Base-by-base conservation (phyloP, 768 basidiomycete species). In the Suillus decipiens region DNA sequence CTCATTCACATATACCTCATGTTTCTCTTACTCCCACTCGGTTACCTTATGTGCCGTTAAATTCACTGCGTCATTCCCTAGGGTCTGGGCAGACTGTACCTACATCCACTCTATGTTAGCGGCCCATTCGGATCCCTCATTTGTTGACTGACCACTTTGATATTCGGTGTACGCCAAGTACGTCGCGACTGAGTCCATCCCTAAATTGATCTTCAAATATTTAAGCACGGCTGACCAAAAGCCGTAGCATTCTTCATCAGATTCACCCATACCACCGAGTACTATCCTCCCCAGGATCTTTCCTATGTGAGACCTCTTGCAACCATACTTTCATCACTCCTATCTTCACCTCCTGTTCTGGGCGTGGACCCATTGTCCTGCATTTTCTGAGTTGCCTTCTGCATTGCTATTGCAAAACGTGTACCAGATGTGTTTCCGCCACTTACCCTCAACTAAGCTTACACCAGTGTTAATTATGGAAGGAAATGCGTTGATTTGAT, bases 401-500 rank as follows among this genome's bases (percentile, higher is more conserved):
- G 91, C n/a, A 47, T 83, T n/a, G 84, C 92, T 43, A 90, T 94
- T 68, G 92, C 95, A 5, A 82, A 88, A 69, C 82, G 84, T 64
- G 71, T 93, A 34, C 84, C 87, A 9, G 86, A 89, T 58, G 83
- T 86, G 0, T 76, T 93, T 8, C 86, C 87, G 34, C 76, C 77
- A 2, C 76, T 96, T 59, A 81, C 89, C 0, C 64, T 93, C 33
- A 90, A 92, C 45, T 86, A 92, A 70, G 93, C 88, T 0, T 97
- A 92, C 76, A 73, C 83, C 28, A 95, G 92, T 24, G 89, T 97
- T 0, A 90, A 95, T 73, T 92, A 89, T 66, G 93, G 92, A 41
- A 94, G 96, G 78, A 96, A 96, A 76, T 93, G 92, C n/a, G 88
- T 84, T 50, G 96, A 99, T 77, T 95, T 97, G 68, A 90, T 91